Base-by-base conservation (phyloP, 2,329 filamentous ascomycete genomes). In the Triangularia verruculosa region DNA sequence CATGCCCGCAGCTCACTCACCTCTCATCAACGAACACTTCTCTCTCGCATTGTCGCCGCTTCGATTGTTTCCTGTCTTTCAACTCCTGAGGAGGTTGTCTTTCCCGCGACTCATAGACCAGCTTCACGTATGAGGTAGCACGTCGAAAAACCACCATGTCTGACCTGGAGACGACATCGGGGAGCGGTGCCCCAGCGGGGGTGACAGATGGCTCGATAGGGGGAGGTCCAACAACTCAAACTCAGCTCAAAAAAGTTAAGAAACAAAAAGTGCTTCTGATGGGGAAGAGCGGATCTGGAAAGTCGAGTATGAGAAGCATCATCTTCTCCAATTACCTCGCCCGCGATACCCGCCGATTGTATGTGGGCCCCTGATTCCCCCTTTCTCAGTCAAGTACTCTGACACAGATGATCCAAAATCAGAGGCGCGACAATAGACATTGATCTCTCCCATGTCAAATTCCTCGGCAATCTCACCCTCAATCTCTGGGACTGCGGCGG, bases 281-380 rank as follows among this genome's bases (percentile, higher is more conserved):
- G 95, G 95, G 95, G 71, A 97, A 97, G 81, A 96, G 92, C 67
- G 95, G 95, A 61, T 97, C 94, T 0, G 95, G 95, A 61, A 99
- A 99, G 79, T 97, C 93, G 51, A 97, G 93, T 62, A 99, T 99
- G 95, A 87, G 95, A 68, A 95, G 91, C 73, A 98, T 99, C 74
- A 97, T 99, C 76, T 99, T 99, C 79, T 97, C 92, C 82, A 98
- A 98, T 78, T 98, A 97, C 76, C 93, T 98, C 69, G 95, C 95
- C 62, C 93, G 96, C 74, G 95, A 99, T 77, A 97, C 97, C 6
- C 86, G 95, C 43, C 83, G 95, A 64, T 82, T 99, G 83, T 85
- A 72, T 75, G 82, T 75, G 22, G 5, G 15, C 52, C 51, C 34
- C 56, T 53, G 15, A 28, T 56, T 55, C 32, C 43, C 57, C 22